These are phyloP conservation scores for Clitopilus passeckerianus DNA, from an alignment of 768 basidiomycete genomes.

Conservation along the genomic window DNA sequence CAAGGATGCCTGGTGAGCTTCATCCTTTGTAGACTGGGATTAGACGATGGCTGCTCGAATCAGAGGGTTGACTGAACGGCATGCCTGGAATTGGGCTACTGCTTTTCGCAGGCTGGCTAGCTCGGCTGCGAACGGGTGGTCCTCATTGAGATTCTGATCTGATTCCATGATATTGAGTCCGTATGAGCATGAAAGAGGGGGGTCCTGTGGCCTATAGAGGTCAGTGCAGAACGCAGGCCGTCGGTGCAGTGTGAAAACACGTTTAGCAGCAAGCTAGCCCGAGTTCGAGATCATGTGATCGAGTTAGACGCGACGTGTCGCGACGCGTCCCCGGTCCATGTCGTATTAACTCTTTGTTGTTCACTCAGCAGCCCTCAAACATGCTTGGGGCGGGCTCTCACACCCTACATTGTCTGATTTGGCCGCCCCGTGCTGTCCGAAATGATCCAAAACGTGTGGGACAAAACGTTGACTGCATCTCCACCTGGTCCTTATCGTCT, in stretches of 20 bases:
- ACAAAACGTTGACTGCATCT: too few species aligned
- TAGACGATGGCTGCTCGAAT: neutral
- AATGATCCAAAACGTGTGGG: too few species aligned
- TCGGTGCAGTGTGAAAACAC: neutral
- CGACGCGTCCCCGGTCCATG: too few species aligned
- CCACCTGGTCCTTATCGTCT: too few species aligned
- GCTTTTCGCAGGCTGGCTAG: slow-evolving; percentile 40
- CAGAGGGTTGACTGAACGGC: slow-evolving; percentile 7
- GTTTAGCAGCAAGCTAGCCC: too few species aligned
- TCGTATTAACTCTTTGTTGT: too few species aligned
- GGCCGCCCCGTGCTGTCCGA: too few species aligned
- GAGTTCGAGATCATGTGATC: too few species aligned
- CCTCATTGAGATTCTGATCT: slow-evolving; percentile 13
- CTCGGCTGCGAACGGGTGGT: slow-evolving; percentile 43
- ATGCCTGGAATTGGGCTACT: slow-evolving; percentile 46
- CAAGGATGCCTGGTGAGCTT: slow-evolving; percentile 59
- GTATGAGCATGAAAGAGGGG: neutral
- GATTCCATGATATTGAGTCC: neutral
- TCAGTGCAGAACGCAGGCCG: neutral
- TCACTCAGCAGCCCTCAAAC: too few species aligned
- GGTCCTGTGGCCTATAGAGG: neutral
- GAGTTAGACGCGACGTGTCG: too few species aligned
- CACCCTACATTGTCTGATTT: too few species aligned
- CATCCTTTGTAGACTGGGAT: slow-evolving; percentile 43
- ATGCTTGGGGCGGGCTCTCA: too few species aligned